phyloP scores from a whole-genome alignment of 2,329 filamentous ascomycete genomes.

The Thermomyces lanuginosus region DNA sequence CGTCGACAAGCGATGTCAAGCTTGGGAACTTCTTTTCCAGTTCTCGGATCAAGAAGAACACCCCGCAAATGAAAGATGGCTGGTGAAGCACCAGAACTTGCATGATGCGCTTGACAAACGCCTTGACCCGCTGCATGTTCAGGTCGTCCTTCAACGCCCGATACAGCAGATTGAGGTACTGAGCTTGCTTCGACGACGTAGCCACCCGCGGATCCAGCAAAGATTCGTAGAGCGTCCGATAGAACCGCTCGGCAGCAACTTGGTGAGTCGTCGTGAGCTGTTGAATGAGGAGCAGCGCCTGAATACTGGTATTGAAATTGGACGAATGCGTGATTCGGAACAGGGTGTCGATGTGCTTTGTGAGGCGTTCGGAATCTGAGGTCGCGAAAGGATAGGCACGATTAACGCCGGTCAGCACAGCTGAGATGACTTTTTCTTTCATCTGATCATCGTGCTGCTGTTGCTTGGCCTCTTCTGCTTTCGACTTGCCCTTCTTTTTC shows the following conservation, averaged over 20 bases:
- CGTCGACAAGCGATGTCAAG: conserved; percentile 59
- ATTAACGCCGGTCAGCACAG: conserved; percentile 85
- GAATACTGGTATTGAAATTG: conserved; percentile 97
- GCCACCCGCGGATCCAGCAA: conserved; percentile 76
- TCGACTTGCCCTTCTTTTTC: conserved; percentile 33
- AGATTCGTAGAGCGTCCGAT: conserved; percentile 88
- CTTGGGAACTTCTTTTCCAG: conserved; percentile 65
- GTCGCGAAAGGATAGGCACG: conserved; percentile 86
- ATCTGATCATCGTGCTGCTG: conserved; percentile 47
- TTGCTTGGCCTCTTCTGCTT: conserved; percentile 13
- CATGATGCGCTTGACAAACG: conserved; percentile 83
- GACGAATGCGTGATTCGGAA: conserved; percentile 94
- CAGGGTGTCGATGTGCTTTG: conserved; percentile 79
- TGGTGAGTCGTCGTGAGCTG: conserved; percentile 72
- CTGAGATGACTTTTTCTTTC: conserved; percentile 80
- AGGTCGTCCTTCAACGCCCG: conserved; percentile 75
- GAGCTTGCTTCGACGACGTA: conserved; percentile 81
- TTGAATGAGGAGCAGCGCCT: conserved; percentile 87
- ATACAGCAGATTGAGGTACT: conserved; percentile 87
- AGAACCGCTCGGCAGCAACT: conserved; percentile 76
- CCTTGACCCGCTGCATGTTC: conserved; percentile 83
- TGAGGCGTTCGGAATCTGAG: conserved; percentile 60
- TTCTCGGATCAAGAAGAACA: conserved; percentile 78
- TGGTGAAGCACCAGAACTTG: conserved; percentile 81
- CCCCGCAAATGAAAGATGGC: conserved; percentile 77